Conservation (phyloP, 306 rosid species). For the Canavalia gladiata region DNA sequence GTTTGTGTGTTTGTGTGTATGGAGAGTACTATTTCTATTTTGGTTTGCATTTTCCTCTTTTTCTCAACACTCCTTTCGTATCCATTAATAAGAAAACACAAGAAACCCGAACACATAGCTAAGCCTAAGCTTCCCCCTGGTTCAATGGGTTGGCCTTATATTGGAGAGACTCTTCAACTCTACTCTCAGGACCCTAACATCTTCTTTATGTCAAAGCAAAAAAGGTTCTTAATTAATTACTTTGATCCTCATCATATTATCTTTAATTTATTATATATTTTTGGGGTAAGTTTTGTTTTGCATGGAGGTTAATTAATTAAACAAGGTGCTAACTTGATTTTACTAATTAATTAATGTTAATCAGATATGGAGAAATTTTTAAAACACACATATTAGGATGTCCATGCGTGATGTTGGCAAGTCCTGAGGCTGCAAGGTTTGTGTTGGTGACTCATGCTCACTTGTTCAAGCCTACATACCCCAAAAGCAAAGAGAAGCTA, state of each 20-base stretch:
- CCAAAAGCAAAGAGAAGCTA: slow-evolving; percentile 85
- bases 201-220: slow-evolving; percentile 79
- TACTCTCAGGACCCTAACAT: slow-evolving; percentile 82
- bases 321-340: slow-evolving; percentile 8
- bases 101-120: not conserved
- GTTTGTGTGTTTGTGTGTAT: slow-evolving; percentile 38
- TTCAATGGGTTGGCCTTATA: slow-evolving; percentile 88
- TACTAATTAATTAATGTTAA: not conserved
- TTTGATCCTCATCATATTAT: not conserved
- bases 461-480: slow-evolving; percentile 87
- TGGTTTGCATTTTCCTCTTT: slow-evolving; percentile 53
- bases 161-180: slow-evolving; percentile 85
- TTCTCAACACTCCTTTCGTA: slow-evolving; percentile 54
- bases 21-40: slow-evolving; percentile 57
- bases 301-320: slow-evolving; percentile 24
- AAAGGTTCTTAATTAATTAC: slow-evolving; percentile 58
- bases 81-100: slow-evolving; percentile 49
- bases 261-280: not conserved
- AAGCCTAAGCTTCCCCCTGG: slow-evolving; percentile 90
- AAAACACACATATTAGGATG: slow-evolving; percentile 81
- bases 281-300: not conserved
- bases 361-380: slow-evolving; percentile 88
- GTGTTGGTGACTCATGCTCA: slow-evolving; percentile 85
- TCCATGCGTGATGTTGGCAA: slow-evolving; percentile 85
- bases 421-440: slow-evolving; percentile 85